Evolutionary conservation across 2,329 filamentous ascomycete species (phyloP).

Genomic region (Ophiostoma populinum): DNA sequence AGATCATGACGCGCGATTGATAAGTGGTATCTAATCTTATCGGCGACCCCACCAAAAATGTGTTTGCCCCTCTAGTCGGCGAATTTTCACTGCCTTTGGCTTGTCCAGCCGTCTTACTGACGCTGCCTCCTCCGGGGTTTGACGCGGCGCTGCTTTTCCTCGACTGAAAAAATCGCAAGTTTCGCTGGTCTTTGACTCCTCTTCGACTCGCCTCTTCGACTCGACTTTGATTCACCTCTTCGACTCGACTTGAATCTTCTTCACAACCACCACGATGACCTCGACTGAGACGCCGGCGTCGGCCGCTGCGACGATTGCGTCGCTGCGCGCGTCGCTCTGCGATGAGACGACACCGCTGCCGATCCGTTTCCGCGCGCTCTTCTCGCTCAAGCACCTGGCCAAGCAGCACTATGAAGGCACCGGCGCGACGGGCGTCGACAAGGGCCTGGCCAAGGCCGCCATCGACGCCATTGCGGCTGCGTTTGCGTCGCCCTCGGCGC

Average conservation of each 20-base stretch:
- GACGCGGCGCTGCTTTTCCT: no score
- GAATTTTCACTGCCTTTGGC: slow-evolving; percentile 1
- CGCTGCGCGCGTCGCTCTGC: slow-evolving; percentile 58
- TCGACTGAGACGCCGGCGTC: slow-evolving; percentile 9
- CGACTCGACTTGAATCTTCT: no score
- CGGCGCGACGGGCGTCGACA: slow-evolving; percentile 17
- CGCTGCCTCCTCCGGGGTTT: no score
- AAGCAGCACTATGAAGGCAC: slow-evolving; percentile 29
- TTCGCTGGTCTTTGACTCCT: neutral
- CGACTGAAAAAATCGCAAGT: neutral
- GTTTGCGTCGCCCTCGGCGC: slow-evolving; percentile 68
- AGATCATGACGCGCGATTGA: neutral
- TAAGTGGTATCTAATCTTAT: slow-evolving; percentile 6
- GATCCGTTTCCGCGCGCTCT: slow-evolving; percentile 85
- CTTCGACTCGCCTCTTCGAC: neutral
- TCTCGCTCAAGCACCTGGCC: slow-evolving; percentile 91
- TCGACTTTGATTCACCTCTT: no score
- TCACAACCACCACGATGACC: slow-evolving; percentile 14
- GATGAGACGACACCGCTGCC: slow-evolving; percentile 71
- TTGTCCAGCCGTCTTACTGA: no score
- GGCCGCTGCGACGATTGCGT: slow-evolving; percentile 30
- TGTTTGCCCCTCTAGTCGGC: slow-evolving; percentile 5
- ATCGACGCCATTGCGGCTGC: slow-evolving; percentile 75
- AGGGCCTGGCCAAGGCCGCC: slow-evolving; percentile 31
- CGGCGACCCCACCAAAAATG: slow-evolving; percentile 5